Evolutionary conservation across 208 protist genomes (phyloP), one percentile per base, ranked within the genome.

Genomic region (Balamuthia mandrillaris): DNA sequence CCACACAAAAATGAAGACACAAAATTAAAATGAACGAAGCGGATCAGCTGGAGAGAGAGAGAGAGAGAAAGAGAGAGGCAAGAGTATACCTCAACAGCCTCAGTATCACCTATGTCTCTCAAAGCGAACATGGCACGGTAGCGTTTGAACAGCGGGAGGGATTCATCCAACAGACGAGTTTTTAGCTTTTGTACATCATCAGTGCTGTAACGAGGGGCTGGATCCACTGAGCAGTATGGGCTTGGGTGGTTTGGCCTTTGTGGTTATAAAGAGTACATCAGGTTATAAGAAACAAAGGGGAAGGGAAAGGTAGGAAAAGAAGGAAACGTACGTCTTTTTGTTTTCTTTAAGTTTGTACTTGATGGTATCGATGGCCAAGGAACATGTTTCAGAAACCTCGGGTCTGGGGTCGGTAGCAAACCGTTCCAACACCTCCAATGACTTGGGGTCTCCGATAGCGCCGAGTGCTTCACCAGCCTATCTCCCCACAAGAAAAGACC

Each of bases 111-210:
- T 7, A 58, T 14, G 51, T 92, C 86, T 79, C 90, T 83, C 3
- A 92, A 56, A 18, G 95, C 93, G 83, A 99, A 99, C 94, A 99
- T 95, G 27, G 97, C 97, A 86, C 96, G 93, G 89, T 99, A 99
- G 68, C 97, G 94, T 27, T 94, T 88, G 87, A 96, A 98, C 33
- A 99, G 90, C 1, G 92, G 88, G 37, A 92, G 88, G 9, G 72
- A 49, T 27, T 85, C 89, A 66, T 96, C 92, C 35, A 90, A 58
- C 75, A 94, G 75, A 21, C 37, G 58, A 29, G 44, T 39, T 10
- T 44, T 89, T 54, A 97, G 68, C 77, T 95, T 89, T 45, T 82
- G 84, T 27, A 96, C 88, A 27, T 88, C 16, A 3, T 91, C 52
- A 31, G 45, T 63, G 37, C 89, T 90, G 24, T 88, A 74, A 16